phyloP scores from a whole-genome alignment of 2,329 filamentous ascomycete species.

The Colletotrichum lindemuthianum region DNA sequence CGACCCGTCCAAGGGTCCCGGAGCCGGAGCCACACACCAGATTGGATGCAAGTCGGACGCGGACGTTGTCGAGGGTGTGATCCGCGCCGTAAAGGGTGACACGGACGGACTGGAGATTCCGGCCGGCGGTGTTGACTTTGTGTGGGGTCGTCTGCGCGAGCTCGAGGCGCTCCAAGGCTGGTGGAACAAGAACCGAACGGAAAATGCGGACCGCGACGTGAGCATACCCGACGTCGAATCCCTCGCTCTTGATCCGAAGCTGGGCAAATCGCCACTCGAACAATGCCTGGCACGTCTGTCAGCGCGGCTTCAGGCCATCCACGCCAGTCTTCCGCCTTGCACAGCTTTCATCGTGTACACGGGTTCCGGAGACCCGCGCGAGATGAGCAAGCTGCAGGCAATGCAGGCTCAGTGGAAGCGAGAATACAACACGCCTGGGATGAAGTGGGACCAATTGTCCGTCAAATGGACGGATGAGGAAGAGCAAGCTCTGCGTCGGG shows the following conservation, averaged over 20 bases:
- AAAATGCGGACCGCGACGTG: conserved; percentile 45
- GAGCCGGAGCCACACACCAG: conserved; percentile 64
- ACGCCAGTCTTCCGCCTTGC: conserved; percentile 69
- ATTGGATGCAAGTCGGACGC: conserved; percentile 69
- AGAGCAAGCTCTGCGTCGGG: conserved; percentile 69
- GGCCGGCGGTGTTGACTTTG: conserved; percentile 71
- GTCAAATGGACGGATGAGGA: conserved; percentile 76
- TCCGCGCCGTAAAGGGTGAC: conserved; percentile 70
- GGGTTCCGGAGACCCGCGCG: conserved; percentile 74
- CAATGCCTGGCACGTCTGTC: conserved; percentile 57
- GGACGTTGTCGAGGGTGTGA: conserved; percentile 63
- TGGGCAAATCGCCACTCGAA: conserved; percentile 51
- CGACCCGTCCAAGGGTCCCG: conserved; percentile 71
- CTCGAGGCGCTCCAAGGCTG: conserved; percentile 73
- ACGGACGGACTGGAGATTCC: conserved; percentile 65
- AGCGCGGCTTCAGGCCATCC: conserved; percentile 62
- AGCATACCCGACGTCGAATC: conserved; percentile 46
- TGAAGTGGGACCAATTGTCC: conserved; percentile 73
- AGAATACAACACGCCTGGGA: conserved; percentile 71
- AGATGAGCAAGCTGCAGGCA: conserved; percentile 70
- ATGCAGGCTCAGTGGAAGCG: conserved; percentile 69
- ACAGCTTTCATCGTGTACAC: conserved; percentile 73
- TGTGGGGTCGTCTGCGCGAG: conserved; percentile 73
- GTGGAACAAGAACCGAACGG: conserved; percentile 69
- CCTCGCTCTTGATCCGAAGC: conserved; percentile 41